phyloP scores from a whole-genome alignment of 2,329 filamentous ascomycete genomes.

The Fusarium napiforme region DNA sequence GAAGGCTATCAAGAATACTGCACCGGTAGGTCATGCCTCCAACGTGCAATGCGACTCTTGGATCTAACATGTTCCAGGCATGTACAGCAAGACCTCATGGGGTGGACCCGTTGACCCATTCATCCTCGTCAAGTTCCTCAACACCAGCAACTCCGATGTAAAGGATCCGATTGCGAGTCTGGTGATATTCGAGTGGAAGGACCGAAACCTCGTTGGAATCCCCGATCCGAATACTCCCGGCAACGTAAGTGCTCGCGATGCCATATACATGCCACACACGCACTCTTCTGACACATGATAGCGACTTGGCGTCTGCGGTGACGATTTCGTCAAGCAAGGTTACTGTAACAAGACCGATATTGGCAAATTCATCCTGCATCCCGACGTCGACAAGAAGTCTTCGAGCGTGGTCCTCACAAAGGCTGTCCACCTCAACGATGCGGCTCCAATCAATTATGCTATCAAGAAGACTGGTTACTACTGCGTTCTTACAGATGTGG shows the following conservation, averaged over 20 bases:
- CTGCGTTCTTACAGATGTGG: constrained; percentile 84
- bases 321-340: constrained; percentile 72
- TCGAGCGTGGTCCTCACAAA: constrained; percentile 79
- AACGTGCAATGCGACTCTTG: neutral
- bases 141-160: constrained; percentile 64
- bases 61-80: constrained; percentile 63
- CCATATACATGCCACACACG: neutral
- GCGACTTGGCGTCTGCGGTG: constrained; percentile 75
- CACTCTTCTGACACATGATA: constrained; percentile 36
- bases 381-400: constrained; percentile 78
- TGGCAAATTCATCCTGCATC: constrained; percentile 84
- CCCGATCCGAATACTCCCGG: constrained; percentile 64
- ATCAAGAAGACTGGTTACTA: constrained; percentile 96
- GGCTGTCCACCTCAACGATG: constrained; percentile 83
- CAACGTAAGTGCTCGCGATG: constrained; percentile 57
- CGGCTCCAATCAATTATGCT: constrained; percentile 80
- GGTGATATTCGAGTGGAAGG: constrained; percentile 94
- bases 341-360: constrained; percentile 82
- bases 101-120: constrained; percentile 88
- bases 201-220: constrained; percentile 81
- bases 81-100: constrained; percentile 93
- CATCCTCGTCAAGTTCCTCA: constrained; percentile 83
- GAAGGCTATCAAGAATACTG: constrained; percentile 85
- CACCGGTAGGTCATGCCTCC: constrained; percentile 58
- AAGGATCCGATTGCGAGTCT: constrained; percentile 82